Percentiles rank a stretch among this genome's conserved stretches.
phyloP scores from a whole-genome alignment of 139 green algal species.

The Tetraselmis striata region DNA sequence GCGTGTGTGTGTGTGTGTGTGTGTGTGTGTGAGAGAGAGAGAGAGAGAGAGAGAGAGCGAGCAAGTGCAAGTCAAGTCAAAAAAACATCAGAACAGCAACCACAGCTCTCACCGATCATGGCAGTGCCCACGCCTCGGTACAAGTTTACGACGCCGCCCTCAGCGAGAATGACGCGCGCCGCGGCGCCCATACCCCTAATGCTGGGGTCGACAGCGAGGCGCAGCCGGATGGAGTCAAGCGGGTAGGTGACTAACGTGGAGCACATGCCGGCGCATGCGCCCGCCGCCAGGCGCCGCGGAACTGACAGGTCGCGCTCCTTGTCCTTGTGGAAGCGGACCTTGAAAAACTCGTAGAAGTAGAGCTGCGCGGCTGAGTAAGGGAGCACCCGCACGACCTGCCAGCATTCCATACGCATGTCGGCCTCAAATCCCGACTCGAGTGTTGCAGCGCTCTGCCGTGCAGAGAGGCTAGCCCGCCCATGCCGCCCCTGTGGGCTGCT shows the following conservation, averaged over 20 bases:
- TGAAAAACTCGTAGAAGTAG: constrained; percentile 64
- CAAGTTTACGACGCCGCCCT: constrained; percentile 53
- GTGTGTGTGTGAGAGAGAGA: too few species aligned
- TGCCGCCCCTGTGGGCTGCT: too few species aligned
- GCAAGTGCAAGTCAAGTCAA: too few species aligned
- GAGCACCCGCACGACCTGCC: constrained; percentile 63
- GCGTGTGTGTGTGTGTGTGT: too few species aligned
- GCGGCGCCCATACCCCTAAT: constrained; percentile 42
- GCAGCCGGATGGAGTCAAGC: constrained; percentile 70
- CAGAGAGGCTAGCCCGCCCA: too few species aligned
- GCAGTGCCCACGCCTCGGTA: constrained; percentile 64
- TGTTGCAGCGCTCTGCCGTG: too few species aligned
- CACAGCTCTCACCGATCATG: constrained; percentile 40
- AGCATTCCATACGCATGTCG: too few species aligned
- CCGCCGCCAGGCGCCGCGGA: constrained; percentile 47
- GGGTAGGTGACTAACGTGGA: constrained; percentile 73
- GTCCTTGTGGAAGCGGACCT: constrained; percentile 39
- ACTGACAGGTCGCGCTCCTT: constrained; percentile 53
- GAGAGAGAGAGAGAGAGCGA: too few species aligned
- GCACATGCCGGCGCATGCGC: constrained; percentile 59
- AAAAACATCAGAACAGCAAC: too few species aligned
- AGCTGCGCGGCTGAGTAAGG: constrained; percentile 69
- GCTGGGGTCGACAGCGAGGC: constrained; percentile 67
- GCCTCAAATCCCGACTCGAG: too few species aligned
- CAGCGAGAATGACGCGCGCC: constrained; percentile 31